phyloP scores from a whole-genome alignment of 495 filamentous ascomycete species.

The Talaromyces proteolyticus region DNA sequence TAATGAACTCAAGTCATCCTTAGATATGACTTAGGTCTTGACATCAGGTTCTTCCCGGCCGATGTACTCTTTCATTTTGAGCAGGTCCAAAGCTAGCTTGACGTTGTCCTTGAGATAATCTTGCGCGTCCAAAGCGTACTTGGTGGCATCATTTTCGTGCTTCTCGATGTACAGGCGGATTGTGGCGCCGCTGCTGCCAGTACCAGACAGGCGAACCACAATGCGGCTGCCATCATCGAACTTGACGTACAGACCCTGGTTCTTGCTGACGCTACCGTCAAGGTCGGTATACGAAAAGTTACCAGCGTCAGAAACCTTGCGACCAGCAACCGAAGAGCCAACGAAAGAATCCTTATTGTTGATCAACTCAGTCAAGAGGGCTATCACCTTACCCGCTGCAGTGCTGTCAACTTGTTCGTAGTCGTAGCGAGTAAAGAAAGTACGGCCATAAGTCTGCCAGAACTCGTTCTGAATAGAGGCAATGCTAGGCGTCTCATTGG shows the following conservation, averaged over 20 bases:
- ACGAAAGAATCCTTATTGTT: constrained; percentile 71
- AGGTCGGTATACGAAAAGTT: constrained; percentile 98
- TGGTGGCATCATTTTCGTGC: constrained; percentile 70
- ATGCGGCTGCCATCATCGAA: constrained; percentile 94
- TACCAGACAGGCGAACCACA: constrained; percentile 89
- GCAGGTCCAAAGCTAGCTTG: constrained; percentile 69
- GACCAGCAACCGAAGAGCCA: constrained; percentile 71
- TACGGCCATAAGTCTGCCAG: constrained; percentile 94
- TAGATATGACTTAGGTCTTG: constrained; percentile 62
- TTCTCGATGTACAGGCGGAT: constrained; percentile 96
- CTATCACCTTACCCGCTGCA: constrained; percentile 83
- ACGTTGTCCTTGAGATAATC: constrained; percentile 93
- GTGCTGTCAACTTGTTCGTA: constrained; percentile 91
- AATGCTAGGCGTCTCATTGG: constrained; percentile 74
- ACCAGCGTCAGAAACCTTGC: constrained; percentile 81
- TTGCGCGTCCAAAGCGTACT: constrained; percentile 73
- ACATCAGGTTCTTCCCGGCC: constrained; percentile 91
- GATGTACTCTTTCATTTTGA: constrained; percentile 86
- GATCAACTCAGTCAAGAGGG: constrained; percentile 61
- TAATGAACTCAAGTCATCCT: background rate
- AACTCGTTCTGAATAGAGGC: constrained; percentile 93
- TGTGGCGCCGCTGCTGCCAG: constrained; percentile 89
- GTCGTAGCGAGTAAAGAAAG: constrained; percentile 98
- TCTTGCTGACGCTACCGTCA: constrained; percentile 89
- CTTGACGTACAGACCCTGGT: constrained; percentile 92